Conservation (phyloP, 208 protist species). For the Dictyostelium gargantuum region DNA sequence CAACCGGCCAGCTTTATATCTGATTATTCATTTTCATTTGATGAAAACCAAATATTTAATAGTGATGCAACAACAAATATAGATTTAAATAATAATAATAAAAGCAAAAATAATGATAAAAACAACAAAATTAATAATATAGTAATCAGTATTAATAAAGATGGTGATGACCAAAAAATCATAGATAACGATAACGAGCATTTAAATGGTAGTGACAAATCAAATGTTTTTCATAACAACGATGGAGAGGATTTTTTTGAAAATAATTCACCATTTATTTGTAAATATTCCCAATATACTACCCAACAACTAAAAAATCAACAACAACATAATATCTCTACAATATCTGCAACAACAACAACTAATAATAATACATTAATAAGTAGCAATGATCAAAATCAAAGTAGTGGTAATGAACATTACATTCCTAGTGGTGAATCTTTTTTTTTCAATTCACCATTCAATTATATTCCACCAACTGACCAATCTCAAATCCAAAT, state of each 20-base stretch:
- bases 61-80: not conserved
- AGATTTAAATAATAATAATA: not conserved
- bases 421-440: not conserved
- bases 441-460: not conserved
- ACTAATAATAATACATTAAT: too few relatives aligned
- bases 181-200: too few relatives aligned
- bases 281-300: not conserved
- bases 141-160: not conserved
- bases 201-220: too few relatives aligned
- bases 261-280: not conserved
- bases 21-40: constrained; percentile 4
- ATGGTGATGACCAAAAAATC: not conserved
- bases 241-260: not conserved
- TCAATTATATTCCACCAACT: not conserved
- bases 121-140: not conserved
- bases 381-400: not conserved
- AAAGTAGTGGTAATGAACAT: not conserved
- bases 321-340: not conserved
- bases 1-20: not conserved
- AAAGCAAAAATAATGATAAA: not conserved
- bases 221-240: too few relatives aligned
- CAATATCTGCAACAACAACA: not conserved
- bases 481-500: not conserved
- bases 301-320: not conserved
- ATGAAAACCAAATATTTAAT: not conserved